phyloP scores from a whole-genome alignment of 768 basidiomycete genomes.

The Rhodotorula sphaerocarpa region DNA sequence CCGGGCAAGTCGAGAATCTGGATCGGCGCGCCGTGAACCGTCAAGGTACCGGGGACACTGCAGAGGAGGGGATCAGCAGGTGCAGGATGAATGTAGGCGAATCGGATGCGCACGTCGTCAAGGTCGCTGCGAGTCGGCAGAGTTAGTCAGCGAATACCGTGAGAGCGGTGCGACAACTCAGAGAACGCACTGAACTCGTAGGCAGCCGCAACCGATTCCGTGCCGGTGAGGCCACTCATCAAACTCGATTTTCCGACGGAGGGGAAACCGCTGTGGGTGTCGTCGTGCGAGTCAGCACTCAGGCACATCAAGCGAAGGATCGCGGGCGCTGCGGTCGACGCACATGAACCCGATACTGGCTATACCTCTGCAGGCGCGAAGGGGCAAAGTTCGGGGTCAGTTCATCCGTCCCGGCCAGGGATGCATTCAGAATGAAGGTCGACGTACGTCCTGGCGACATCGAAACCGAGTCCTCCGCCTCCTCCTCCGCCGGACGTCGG shows the following conservation, averaged over 20 bases:
- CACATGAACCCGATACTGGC: slow-evolving; percentile 71
- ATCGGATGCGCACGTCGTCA: slow-evolving; percentile 10
- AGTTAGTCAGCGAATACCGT: not conserved
- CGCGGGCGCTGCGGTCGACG: slow-evolving; percentile 42
- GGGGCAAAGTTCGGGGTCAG: too few relatives aligned
- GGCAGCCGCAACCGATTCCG: slow-evolving; percentile 87
- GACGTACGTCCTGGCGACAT: slow-evolving; percentile 76
- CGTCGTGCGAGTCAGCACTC: not conserved
- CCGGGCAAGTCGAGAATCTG: slow-evolving; percentile 64
- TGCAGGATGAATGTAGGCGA: not conserved
- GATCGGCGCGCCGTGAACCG: slow-evolving; percentile 90
- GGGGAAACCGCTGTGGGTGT: slow-evolving; percentile 51
- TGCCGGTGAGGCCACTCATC: slow-evolving; percentile 94
- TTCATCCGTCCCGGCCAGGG: too few relatives aligned
- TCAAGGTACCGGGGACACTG: slow-evolving; percentile 88
- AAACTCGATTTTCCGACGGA: slow-evolving; percentile 78
- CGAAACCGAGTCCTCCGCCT: slow-evolving; percentile 83
- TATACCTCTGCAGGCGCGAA: slow-evolving; percentile 62
- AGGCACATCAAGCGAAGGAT: slow-evolving; percentile 8
- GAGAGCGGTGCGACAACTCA: not conserved
- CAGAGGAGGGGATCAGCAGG: slow-evolving; percentile 51
- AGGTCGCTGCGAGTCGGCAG: not conserved
- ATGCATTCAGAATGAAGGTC: not conserved
- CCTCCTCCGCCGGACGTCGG: slow-evolving; percentile 71
- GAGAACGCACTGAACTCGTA: slow-evolving; percentile 70